Conservation (phyloP, 177 flowering plant genomes). For the Vitis hybrid region DNA sequence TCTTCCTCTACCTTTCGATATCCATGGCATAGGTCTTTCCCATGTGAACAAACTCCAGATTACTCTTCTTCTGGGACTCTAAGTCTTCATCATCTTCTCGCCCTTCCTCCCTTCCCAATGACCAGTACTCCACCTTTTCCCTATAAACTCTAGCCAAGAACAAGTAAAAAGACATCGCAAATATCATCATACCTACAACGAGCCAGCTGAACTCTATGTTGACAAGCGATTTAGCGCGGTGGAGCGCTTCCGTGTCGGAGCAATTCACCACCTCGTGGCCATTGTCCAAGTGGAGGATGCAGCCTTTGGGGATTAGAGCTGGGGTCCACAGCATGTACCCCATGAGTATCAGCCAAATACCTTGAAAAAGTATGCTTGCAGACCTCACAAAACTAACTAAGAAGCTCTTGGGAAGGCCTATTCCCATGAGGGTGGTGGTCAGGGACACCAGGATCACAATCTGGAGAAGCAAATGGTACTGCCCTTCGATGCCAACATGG, state of each 20-base stretch:
- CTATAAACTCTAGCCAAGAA: constrained; percentile 2
- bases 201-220: constrained; percentile 17
- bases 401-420: constrained; percentile 12
- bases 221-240: constrained; percentile 18
- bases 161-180: constrained; percentile 10
- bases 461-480: constrained; percentile 31
- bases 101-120: neutral
- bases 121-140: constrained; percentile 16
- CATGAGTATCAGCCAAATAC: constrained; percentile 19
- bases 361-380: constrained; percentile 13
- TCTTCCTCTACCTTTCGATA: too few species aligned
- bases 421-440: constrained; percentile 8
- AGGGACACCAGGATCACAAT: constrained; percentile 15
- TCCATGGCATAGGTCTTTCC: too few species aligned
- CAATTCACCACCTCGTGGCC: constrained; percentile 16
- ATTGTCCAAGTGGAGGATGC: constrained; percentile 13
- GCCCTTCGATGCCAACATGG: constrained; percentile 32
- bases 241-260: neutral
- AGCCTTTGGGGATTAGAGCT: constrained; percentile 13
- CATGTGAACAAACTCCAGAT: too few species aligned
- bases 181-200: constrained; percentile 5
- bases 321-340: constrained; percentile 23
- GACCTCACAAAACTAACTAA: constrained; percentile 9
- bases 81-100: too few species aligned
- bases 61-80: too few species aligned